A percentile compares a stretch with the other conserved stretches of the same genome.
phyloP scores from a whole-genome alignment of 1,284 basidiomycete genomes.

The Butyriboletus appendiculatus region DNA sequence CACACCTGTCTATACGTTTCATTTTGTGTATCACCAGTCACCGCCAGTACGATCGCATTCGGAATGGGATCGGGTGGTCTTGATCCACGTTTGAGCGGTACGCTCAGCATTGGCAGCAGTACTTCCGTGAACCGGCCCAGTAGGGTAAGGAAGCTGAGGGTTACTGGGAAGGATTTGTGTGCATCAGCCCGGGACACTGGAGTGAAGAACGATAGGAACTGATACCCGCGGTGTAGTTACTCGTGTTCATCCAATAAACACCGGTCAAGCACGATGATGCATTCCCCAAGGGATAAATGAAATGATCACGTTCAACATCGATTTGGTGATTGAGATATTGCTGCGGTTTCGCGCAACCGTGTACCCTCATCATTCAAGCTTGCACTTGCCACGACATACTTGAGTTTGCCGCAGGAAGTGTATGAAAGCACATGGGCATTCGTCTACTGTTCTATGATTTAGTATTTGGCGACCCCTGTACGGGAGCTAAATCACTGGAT shows the following conservation, averaged over 20 bases:
- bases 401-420: background rate
- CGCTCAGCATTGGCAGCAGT: no score
- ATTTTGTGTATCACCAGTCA: no score
- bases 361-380: no score
- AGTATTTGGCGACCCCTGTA: background rate
- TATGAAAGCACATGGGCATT: background rate
- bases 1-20: no score
- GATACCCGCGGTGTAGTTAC: background rate
- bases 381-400: no score
- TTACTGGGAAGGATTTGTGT: background rate
- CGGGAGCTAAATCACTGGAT: background rate
- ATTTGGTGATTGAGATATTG: background rate
- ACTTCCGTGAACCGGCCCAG: background rate
- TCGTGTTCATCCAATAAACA: background rate
- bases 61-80: background rate
- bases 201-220: background rate
- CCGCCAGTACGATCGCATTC: background rate
- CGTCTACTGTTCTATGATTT: background rate
- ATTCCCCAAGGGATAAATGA: background rate
- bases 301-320: background rate
- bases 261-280: background rate
- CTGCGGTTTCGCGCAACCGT: background rate
- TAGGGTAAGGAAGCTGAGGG: background rate
- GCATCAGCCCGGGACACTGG: background rate
- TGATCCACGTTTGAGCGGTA: background rate